Conservation (phyloP, 1,284 basidiomycete genomes). For the Cryptococcus sp. region DNA sequence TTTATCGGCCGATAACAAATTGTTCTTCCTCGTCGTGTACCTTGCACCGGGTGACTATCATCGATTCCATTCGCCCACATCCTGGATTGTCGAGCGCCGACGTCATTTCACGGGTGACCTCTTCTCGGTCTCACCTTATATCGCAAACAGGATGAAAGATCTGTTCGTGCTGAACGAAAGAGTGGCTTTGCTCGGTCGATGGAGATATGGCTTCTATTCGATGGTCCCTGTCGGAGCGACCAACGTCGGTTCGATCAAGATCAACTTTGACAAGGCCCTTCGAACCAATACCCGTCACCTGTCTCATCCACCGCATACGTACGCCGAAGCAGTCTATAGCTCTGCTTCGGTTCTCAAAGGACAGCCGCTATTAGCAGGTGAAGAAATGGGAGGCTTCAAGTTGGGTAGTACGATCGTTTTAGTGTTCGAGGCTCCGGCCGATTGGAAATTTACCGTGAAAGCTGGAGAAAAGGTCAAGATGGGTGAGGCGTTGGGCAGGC, state of each 20-base stretch:
- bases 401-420: conserved; percentile 95
- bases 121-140: conserved; percentile 95
- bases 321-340: conserved; percentile 86
- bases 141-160: conserved; percentile 88
- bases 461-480: conserved; percentile 86
- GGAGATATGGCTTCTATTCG: conserved; percentile 93
- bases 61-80: conserved; percentile 91
- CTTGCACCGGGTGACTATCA: conserved; percentile 99
- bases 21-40: conserved; percentile 95
- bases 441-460: conserved; percentile 78
- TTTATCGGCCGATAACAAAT: conserved; percentile 65
- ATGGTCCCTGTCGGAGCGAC: conserved; percentile 99
- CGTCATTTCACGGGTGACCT: conserved; percentile 96
- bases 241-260: conserved; percentile 93
- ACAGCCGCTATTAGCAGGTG: conserved; percentile 80
- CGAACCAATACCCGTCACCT: conserved; percentile 77
- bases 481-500: conserved; percentile 63
- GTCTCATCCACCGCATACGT: conserved; percentile 78
- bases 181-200: conserved; percentile 91
- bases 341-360: conserved; percentile 82
- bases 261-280: conserved; percentile 92
- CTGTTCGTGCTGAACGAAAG: conserved; percentile 97
- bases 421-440: conserved; percentile 89
- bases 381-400: conserved; percentile 97
- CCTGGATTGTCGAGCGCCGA: conserved; percentile 95